phyloP scores from a whole-genome alignment of 192 early-diverging fungal genomes.

The Coemansia sp. region DNA sequence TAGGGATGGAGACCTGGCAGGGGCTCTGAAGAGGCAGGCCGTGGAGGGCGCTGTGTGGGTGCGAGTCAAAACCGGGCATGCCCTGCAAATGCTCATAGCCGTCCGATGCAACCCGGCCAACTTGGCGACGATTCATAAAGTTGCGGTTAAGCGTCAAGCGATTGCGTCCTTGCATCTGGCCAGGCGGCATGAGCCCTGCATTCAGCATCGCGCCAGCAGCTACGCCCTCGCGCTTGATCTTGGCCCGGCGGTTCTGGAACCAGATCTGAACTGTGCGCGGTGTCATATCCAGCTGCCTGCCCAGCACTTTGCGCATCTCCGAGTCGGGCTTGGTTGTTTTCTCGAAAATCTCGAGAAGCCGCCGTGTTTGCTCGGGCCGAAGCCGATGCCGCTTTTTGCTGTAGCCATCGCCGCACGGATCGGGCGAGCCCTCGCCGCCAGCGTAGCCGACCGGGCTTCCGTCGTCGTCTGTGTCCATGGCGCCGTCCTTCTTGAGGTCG shows the following conservation, averaged over 20 bases:
- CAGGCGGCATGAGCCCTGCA: constrained; percentile 10
- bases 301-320: constrained; percentile 63
- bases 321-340: constrained; percentile 68
- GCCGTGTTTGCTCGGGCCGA: constrained; percentile 67
- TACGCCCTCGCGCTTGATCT: constrained; percentile 72
- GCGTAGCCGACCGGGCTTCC: neutral
- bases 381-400: constrained; percentile 71
- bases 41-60: constrained; percentile 18
- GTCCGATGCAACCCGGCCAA: constrained; percentile 38
- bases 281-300: constrained; percentile 67
- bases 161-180: constrained; percentile 17
- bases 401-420: constrained; percentile 17
- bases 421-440: constrained; percentile 19
- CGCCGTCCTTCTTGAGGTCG: neutral
- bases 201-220: constrained; percentile 8
- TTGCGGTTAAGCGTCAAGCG: constrained; percentile 43
- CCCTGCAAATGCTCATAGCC: constrained; percentile 34
- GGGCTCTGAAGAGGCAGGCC: constrained; percentile 46
- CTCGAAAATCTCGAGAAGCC: constrained; percentile 63
- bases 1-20: constrained; percentile 44
- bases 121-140: constrained; percentile 36
- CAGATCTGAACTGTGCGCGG: constrained; percentile 79
- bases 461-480: constrained; percentile 19
- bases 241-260: constrained; percentile 92
- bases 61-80: constrained; percentile 23